Conservation (phyloP, 371 early-diverging fungal genomes). For the Mucor mucedo region DNA sequence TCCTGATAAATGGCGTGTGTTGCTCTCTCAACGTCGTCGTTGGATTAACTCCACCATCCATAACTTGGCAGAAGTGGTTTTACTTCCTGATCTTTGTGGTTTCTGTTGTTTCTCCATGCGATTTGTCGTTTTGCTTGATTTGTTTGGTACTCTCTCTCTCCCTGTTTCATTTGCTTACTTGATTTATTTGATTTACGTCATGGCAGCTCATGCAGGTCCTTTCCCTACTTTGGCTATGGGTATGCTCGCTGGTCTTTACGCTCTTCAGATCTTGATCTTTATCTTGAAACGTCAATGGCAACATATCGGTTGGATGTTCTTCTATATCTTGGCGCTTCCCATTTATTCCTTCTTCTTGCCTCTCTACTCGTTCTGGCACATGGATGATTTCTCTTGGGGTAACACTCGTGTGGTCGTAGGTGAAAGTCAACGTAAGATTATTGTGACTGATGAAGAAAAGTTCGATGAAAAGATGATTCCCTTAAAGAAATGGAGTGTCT, state of each 20-base stretch:
- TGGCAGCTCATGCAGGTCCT: constrained; percentile 42
- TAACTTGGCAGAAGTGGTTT: constrained; percentile 91
- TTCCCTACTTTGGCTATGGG: constrained; percentile 57
- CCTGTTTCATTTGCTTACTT: constrained; percentile 90
- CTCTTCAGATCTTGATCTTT: constrained; percentile 84
- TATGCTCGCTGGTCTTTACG: constrained; percentile 74
- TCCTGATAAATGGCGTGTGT: constrained; percentile 91
- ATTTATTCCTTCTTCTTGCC: constrained; percentile 79
- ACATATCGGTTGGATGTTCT: constrained; percentile 94
- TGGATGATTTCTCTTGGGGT: constrained; percentile 92
- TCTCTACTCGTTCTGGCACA: constrained; percentile 82
- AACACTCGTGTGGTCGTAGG: constrained; percentile 81
- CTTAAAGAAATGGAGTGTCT: constrained; percentile 87
- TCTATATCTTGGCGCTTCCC: constrained; percentile 82
- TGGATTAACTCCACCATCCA: constrained; percentile 98
- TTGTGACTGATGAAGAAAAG: constrained; percentile 60
- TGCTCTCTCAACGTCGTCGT: constrained; percentile 82
- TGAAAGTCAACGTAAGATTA: constrained; percentile 60
- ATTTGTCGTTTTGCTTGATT: constrained; percentile 89
- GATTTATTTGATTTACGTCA: constrained; percentile 67
- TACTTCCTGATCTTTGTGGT: constrained; percentile 91
- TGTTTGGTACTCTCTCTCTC: constrained; percentile 90
- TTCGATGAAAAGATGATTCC: constrained; percentile 87
- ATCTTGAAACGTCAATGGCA: constrained; percentile 85
- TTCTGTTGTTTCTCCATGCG: constrained; percentile 97